Conservation (phyloP, 352 stramenopile genomes). For the Sclerospora graminicola region DNA sequence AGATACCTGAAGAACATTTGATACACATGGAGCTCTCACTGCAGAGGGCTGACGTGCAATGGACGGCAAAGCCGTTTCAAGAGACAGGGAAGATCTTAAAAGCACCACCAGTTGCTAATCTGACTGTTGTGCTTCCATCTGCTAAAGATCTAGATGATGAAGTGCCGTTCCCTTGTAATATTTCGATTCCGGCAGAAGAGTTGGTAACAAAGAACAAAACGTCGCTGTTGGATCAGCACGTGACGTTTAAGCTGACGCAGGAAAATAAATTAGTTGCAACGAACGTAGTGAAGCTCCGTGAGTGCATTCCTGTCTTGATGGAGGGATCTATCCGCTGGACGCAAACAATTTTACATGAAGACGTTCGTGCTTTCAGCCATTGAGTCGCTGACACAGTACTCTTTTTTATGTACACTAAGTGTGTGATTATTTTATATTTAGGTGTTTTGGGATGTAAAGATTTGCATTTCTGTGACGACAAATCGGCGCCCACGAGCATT, state of each 20-base stretch:
- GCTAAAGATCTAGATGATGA: conserved; percentile 6
- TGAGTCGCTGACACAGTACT: not conserved
- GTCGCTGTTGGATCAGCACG: conserved; percentile 23
- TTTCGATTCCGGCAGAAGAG: conserved; percentile 21
- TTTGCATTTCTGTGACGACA: conserved; percentile 29
- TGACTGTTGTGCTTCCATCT: conserved; percentile 13
- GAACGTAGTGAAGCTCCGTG: conserved; percentile 26
- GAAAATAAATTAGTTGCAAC: conserved; percentile 19
- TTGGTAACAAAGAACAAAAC: conserved; percentile 20
- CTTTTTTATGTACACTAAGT: not conserved
- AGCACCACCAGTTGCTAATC: not conserved
- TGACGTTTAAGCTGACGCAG: conserved; percentile 32
- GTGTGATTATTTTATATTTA: conserved; percentile 2
- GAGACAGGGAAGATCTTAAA: conserved; percentile 2
- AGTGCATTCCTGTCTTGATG: conserved; percentile 40
- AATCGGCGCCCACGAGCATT: conserved; percentile 35
- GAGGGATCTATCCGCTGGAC: conserved; percentile 36
- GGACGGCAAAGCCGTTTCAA: conserved; percentile 13
- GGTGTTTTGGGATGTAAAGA: conserved; percentile 20
- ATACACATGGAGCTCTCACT: conserved; percentile 33
- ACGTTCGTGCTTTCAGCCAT: conserved; percentile 15
- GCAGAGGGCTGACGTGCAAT: conserved; percentile 16
- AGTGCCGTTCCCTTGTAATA: conserved; percentile 24
- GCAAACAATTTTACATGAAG: conserved; percentile 17
- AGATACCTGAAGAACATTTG: conserved; percentile 13